These are phyloP conservation scores for Panicum miliaceum DNA, from an alignment of 176 grass and related monocot genomes.

Conservation along the genomic window DNA sequence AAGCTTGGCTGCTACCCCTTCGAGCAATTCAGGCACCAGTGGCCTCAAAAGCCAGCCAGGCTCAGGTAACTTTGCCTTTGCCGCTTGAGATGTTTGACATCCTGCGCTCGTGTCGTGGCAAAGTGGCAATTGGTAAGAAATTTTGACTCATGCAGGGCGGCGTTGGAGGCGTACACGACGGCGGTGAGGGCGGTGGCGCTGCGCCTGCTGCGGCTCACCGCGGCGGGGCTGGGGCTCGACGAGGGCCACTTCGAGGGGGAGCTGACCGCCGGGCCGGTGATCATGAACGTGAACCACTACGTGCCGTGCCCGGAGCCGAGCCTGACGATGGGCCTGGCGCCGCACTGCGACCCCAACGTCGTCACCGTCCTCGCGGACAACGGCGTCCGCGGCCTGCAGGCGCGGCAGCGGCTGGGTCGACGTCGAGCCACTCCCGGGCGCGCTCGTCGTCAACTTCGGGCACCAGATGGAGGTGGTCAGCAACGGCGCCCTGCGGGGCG, in stretches of 20 bases:
- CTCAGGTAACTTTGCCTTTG: background rate
- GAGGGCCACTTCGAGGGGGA: slow-evolving; percentile 38
- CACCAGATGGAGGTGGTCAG: slow-evolving; percentile 56
- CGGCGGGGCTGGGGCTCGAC: slow-evolving; percentile 33
- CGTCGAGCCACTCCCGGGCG: slow-evolving; percentile 39
- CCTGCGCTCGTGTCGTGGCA: too few species aligned
- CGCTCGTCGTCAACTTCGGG: slow-evolving; percentile 59
- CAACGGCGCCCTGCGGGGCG: slow-evolving; percentile 21
- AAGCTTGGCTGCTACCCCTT: slow-evolving; percentile 23
- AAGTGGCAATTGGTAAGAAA: too few species aligned
- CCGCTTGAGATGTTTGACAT: too few species aligned
- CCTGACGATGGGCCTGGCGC: slow-evolving; percentile 49
- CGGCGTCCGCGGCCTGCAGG: slow-evolving; percentile 39
- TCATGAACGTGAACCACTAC: slow-evolving; percentile 59
- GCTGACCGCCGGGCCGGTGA: slow-evolving; percentile 28
- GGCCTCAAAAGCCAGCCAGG: slow-evolving; percentile 16
- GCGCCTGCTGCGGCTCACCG: slow-evolving; percentile 33
- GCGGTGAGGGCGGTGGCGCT: slow-evolving; percentile 39
- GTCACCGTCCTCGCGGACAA: slow-evolving; percentile 49
- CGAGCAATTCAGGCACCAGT: background rate
- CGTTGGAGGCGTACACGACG: slow-evolving; percentile 36
- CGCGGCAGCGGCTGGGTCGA: slow-evolving; percentile 26
- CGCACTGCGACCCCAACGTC: slow-evolving; percentile 57
- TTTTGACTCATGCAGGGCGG: background rate
- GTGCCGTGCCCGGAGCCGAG: slow-evolving; percentile 48